Conservation (phyloP, 1,284 basidiomycete genomes). For the Ceratobasidium sp. region DNA sequence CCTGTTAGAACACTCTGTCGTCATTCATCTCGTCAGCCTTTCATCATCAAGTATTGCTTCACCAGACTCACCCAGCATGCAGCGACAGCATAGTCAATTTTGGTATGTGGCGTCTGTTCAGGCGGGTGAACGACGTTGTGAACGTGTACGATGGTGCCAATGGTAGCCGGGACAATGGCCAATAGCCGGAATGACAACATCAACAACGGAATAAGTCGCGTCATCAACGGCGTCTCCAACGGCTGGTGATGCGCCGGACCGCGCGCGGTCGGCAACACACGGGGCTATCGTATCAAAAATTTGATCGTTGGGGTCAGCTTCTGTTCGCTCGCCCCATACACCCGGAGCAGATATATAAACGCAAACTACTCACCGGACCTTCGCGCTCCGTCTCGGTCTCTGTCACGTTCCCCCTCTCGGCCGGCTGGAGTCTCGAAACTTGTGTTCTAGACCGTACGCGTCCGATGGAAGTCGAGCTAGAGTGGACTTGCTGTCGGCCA, state of each 20-base stretch:
- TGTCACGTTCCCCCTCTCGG: constrained; percentile 10
- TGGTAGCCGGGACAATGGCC: constrained; percentile 39
- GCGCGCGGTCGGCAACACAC: constrained; percentile 40
- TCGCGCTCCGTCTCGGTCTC: constrained; percentile 42
- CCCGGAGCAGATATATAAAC: neutral
- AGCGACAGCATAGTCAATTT: constrained; percentile 40
- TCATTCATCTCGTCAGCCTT: neutral
- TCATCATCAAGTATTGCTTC: neutral
- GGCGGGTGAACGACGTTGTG: constrained; percentile 35
- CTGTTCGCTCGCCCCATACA: neutral
- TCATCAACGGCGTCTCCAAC: constrained; percentile 18
- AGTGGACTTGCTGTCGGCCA: constrained; percentile 15
- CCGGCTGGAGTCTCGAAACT: neutral
- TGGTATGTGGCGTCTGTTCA: constrained; percentile 13
- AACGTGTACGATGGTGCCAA: constrained; percentile 36
- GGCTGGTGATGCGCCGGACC: constrained; percentile 33
- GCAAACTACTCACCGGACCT: constrained; percentile 34
- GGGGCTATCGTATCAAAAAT: neutral
- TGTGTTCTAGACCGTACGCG: constrained; percentile 10
- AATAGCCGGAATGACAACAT: constrained; percentile 35
- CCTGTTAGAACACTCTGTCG: constrained; percentile 78
- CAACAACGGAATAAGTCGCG: constrained; percentile 31
- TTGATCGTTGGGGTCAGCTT: neutral
- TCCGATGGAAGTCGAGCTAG: constrained; percentile 12
- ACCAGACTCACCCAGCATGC: constrained; percentile 42